phyloP scores from a whole-genome alignment of 192 early-diverging fungal species.

The Geosiphon pyriformis region DNA sequence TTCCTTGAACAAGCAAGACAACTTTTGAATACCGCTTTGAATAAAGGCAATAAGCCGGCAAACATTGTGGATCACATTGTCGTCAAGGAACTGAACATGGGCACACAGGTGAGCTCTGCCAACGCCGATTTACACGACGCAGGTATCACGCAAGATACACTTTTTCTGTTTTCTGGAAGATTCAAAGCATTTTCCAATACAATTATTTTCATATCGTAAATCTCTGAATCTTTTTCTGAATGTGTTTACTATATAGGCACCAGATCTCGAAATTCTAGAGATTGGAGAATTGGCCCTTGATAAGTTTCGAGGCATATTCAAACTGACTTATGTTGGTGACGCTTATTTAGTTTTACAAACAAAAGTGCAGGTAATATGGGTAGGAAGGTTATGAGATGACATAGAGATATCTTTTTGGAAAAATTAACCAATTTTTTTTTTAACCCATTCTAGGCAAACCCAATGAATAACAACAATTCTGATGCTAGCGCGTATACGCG shows the following conservation, averaged over 20 bases:
- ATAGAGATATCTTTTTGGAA: background rate
- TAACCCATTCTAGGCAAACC: slow-evolving; percentile 62
- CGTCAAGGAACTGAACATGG: slow-evolving; percentile 93
- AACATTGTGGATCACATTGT: slow-evolving; percentile 90
- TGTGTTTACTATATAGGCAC: slow-evolving; percentile 52
- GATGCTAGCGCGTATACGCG: slow-evolving; percentile 60
- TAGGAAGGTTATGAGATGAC: background rate
- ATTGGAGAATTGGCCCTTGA: slow-evolving; percentile 94
- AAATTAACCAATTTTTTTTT: slow-evolving; percentile 19
- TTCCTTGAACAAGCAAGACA: slow-evolving; percentile 84
- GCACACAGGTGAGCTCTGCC: slow-evolving; percentile 64
- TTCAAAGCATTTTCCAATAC: background rate
- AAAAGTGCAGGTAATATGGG: slow-evolving; percentile 78
- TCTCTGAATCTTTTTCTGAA: background rate
- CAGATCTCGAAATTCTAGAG: slow-evolving; percentile 96
- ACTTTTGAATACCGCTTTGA: slow-evolving; percentile 85
- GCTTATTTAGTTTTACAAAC: slow-evolving; percentile 88
- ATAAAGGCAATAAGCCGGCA: slow-evolving; percentile 88
- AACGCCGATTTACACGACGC: slow-evolving; percentile 7
- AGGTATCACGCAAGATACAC: background rate
- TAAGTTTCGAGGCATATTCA: slow-evolving; percentile 93
- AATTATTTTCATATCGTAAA: background rate
- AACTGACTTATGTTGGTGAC: slow-evolving; percentile 89
- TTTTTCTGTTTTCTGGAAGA: background rate
- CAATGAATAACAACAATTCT: slow-evolving; percentile 53